Evolutionary conservation across 2,329 filamentous ascomycete genomes (phyloP), one percentile per base, ranked within the genome.

Genomic region (Aspergillus sp.): DNA sequence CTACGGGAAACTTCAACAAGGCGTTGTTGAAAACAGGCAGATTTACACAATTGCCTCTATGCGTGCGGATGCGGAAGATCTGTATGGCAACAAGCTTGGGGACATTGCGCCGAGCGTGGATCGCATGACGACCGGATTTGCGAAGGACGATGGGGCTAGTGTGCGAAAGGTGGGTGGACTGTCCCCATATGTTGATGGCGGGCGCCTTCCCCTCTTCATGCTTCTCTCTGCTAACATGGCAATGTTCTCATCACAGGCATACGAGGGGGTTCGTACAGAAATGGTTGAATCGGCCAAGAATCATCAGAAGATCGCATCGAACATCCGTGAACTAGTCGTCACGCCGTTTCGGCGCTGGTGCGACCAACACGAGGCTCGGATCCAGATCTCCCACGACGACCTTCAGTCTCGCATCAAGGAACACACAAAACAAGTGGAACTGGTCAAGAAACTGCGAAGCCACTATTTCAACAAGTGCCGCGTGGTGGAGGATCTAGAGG

Each of bases 391-490:
- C 22, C 94, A 99, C 74, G 95, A 98, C 68, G 93, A 97, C 70
- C 85, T 99, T 22, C 94, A 98, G 76, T 79, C 83, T 52, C 90
- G 92, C 59, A 93, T 98, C 78, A 97, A 96, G 81, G 85, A 90
- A 62, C 92, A 98, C 76, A 92, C 96, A 73, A 91, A 90, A 67
- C 96, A 99, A 77, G 89, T 90, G 59, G 95, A 99, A 63, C 77
- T 85, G 20, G 92, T 96, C 62, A 92, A 92, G 83, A 98, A 98
- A 79, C 85, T 97, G 68, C 88, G 95, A 65, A 96, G 91, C 76
- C 90, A 91, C 69, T 99, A 99, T 79, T 98, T 98, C 84, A 99
- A 98, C 82, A 99, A 98, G 79, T 99, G 95, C 75, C 89, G 96
- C 53, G 82, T 97, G 63, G 90, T 98, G 6, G 96, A 99, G 75